Evolutionary conservation across 805 yeast genomes (phyloP).

Genomic region (Candida berthetii): DNA sequence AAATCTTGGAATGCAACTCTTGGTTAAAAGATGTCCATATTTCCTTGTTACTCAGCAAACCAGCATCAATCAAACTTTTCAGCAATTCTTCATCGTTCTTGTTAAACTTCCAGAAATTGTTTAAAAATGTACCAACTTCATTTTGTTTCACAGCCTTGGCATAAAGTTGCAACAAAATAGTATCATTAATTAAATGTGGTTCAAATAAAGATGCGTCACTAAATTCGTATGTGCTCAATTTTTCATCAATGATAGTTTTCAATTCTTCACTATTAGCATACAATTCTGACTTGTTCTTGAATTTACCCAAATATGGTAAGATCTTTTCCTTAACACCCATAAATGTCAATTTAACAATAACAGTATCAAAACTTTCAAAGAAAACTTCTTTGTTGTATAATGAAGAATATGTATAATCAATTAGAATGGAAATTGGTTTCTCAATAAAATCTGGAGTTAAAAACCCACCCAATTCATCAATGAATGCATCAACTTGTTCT

Average conservation of each 20-base stretch:
- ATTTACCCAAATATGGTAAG: constrained; percentile 22
- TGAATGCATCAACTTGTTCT: constrained; percentile 24
- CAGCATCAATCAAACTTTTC: constrained; percentile 1
- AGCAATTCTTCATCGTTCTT: constrained; percentile 7
- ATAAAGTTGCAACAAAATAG: constrained; percentile 28
- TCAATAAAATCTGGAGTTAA: constrained; percentile 24
- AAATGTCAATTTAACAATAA: constrained; percentile 12
- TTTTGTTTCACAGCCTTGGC: constrained; percentile 14
- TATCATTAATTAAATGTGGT: constrained; percentile 24
- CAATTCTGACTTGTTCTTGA: constrained; percentile 21
- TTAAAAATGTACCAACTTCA: constrained; percentile 15
- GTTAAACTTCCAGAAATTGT: constrained; percentile 13
- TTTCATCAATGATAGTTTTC: constrained; percentile 14
- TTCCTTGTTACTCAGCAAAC: constrained; percentile 3
- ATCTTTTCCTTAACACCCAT: constrained; percentile 19
- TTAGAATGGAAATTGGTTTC: constrained; percentile 25
- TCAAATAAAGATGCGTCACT: constrained; percentile 21
- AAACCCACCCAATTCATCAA: constrained; percentile 27
- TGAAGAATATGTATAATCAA: constrained; percentile 23
- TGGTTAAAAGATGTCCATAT: neutral
- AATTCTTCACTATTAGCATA: constrained; percentile 14
- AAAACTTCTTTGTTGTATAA: constrained; percentile 13
- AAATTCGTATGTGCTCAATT: constrained; percentile 20
- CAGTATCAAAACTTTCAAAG: constrained; percentile 27
- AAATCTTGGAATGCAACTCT: neutral